Percentiles rank a stretch among this genome's conserved stretches.
phyloP scores from a whole-genome alignment of 139 green algal species.

The Tetraselmis chui region DNA sequence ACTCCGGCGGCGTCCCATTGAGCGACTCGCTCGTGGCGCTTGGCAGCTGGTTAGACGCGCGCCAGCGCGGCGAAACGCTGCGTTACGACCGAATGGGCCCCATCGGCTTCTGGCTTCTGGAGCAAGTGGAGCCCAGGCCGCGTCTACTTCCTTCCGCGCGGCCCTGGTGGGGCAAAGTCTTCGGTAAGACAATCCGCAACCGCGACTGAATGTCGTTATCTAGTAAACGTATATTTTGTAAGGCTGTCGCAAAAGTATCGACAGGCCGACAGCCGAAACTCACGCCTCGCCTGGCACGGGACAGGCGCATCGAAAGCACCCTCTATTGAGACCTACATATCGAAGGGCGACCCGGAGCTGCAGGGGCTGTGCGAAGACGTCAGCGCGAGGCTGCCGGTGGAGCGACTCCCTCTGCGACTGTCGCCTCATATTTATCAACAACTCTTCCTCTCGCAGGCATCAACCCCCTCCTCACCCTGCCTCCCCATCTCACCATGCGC shows the following conservation, averaged over 20 bases:
- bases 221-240: too few relatives aligned
- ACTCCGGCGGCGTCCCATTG: background rate
- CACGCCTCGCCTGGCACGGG: too few relatives aligned
- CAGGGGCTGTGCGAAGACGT: background rate
- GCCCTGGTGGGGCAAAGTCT: background rate
- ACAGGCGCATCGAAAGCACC: background rate
- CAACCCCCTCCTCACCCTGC: too few relatives aligned
- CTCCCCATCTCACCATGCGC: too few relatives aligned
- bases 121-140: background rate
- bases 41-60: background rate
- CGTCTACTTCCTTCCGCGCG: background rate
- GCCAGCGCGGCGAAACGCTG: background rate
- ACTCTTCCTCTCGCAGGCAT: background rate
- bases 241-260: too few relatives aligned
- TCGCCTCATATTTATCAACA: background rate
- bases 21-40: background rate
- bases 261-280: too few relatives aligned
- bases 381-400: background rate
- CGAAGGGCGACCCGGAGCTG: background rate
- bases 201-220: too few relatives aligned
- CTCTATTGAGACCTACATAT: background rate
- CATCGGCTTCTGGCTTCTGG: background rate
- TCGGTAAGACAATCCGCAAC: too few relatives aligned
- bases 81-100: background rate
- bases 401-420: background rate